Base-by-base conservation (phyloP, 2,329 filamentous ascomycete genomes). In the Juglanconis oblonga region DNA sequence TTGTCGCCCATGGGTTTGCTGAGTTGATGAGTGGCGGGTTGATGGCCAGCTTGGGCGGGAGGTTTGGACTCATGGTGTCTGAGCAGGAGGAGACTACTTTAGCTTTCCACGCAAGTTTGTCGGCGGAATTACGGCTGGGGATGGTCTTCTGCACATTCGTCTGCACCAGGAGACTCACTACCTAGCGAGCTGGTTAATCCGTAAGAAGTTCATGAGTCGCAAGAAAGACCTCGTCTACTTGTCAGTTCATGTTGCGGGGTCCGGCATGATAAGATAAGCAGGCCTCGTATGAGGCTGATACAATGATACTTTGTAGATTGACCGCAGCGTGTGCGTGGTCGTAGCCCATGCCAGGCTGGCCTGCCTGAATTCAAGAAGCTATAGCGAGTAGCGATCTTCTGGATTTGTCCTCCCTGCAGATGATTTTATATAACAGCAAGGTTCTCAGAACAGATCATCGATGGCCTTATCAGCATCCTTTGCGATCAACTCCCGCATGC, bases 401-500 rank as follows among this genome's bases (percentile, higher is more conserved):
- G 17, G 17, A 24, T 24, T 24, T 24, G 17, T 1, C 17, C 17
- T 24, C 17, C 17, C 17, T 24, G 17, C 17, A 24, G 17, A 24
- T 24, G 17, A 24, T 24, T 24, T 24, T 24, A 24, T 24, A 2
- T 8, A 51, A 47, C 24, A 36, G 24, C 29, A 24, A 4, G 13
- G 6, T 13, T 33, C 48, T 69, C 72, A 95, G 67, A 97, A 87
- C 62, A 99, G 78, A 73, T 96, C 93, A 65, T 91, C 86, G 65
- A 99, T 89, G 14, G 88, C 87, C 77, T 97, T 97, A 73, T 97
- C 93, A 8, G 93, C 91, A 72, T 99, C 95, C 68, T 92, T 90
- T 71, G 91, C 90, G 70, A 99, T 97, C 69, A 99, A 77, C 36
- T 97, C 92, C 57, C 95, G 76, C 95, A 99, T 99, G 33, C 94